Base-by-base conservation (phyloP, 2,329 filamentous ascomycete genomes). In the Sporothrix phasma region DNA sequence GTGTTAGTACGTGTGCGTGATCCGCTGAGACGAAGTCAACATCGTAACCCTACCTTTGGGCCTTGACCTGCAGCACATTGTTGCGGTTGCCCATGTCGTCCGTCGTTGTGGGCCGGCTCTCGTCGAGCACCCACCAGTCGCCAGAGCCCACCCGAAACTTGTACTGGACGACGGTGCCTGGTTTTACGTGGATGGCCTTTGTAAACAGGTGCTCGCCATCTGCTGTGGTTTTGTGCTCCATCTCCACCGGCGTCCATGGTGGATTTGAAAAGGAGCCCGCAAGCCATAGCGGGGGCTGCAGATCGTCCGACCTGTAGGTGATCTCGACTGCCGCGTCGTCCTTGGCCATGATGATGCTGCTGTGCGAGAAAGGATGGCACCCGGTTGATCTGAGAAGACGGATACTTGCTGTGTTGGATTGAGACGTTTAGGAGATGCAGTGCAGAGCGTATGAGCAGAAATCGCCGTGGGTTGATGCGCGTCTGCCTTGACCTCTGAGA, bases 111-210 rank as follows among this genome's bases (percentile, higher is more conserved):
- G 84, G 81, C 62, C 80, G 78, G 51, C 77, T 77, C 65, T 89
- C 84, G 69, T 91, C 84, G 53, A 89, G 73, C 26, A 85, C 78
- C 88, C 88, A 90, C 84, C 85, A 89, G 67, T 89, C 82, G 56
- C 83, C 84, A 22, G 79, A 73, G 10, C 87, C 88, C 41, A 88
- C 76, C 34, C 87, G 82, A 69, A 92, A 88, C 74, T 90, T 92
- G 80, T 91, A 92, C 70, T 89, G 85, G 68, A 90, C 84, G 64
- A 84, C 80, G 54, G 82, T 80, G 24, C 81, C 82, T 24, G 81
- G 76, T 19, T 83, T 77, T 7, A 82, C 78, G 41, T 79, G 72
- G 51, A 90, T 77, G 0, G 79, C 74, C 65, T 84, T 84, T 49
- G 74, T 78, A 71, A 89, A 92, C 13, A 80, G 71, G 65, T 84